phyloP scores from a whole-genome alignment of 306 rosid species.

The Cucumis hystrix region DNA sequence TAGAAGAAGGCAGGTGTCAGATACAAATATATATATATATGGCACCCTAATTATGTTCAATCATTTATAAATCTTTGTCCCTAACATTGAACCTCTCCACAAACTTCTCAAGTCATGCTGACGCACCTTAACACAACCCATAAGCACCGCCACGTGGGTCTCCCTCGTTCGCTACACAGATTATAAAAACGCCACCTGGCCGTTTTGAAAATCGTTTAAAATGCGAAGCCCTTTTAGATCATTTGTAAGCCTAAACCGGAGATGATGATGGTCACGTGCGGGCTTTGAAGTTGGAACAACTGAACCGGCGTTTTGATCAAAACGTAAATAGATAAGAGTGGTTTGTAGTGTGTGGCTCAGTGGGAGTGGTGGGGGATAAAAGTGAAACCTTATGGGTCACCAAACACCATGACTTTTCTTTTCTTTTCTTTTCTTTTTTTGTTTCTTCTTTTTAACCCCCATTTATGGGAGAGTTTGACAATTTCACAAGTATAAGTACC shows the following conservation, averaged over 20 bases:
- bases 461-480: not conserved
- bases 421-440: too few species aligned
- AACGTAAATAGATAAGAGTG: not conserved
- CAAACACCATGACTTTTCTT: not conserved
- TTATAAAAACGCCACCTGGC: not conserved
- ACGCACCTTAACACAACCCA: not conserved
- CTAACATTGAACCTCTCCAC: not conserved
- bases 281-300: not conserved
- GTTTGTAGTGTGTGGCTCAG: not conserved
- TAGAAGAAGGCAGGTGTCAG: not conserved
- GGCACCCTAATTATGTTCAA: not conserved
- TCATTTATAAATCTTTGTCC: not conserved
- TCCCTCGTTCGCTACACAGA: accelerated
- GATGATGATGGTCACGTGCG: not conserved
- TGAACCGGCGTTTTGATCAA: not conserved
- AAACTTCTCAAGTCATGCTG: not conserved
- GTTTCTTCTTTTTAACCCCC: too few species aligned
- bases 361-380: not conserved
- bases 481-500: not conserved
- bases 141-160: not conserved
- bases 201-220: not conserved
- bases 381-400: not conserved
- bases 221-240: not conserved
- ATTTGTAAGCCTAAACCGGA: not conserved
- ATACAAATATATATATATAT: too few species aligned